Percentiles rank a stretch among this genome's conserved stretches.
Conservation (phyloP, 2,329 filamentous ascomycete genomes). For the Westerdykella aurantiaca region DNA sequence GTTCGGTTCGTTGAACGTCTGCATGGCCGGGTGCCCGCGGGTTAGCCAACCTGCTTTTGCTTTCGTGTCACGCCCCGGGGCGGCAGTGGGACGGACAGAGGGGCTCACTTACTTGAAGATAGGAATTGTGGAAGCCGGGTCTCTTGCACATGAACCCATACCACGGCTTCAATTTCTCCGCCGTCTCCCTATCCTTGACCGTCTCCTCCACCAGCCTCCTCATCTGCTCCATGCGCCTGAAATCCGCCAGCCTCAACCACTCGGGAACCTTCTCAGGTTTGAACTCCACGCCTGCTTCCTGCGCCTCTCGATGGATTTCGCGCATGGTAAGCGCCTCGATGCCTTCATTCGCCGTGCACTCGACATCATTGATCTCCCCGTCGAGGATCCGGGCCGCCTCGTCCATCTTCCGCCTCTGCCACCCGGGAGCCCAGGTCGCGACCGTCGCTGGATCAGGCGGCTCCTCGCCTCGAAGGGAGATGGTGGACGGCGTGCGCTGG, state of each 20-base stretch:
- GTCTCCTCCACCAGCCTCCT: slow-evolving; percentile 43
- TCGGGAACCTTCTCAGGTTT: too few relatives aligned
- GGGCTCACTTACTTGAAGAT: slow-evolving; percentile 35
- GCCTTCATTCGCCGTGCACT: slow-evolving; percentile 16
- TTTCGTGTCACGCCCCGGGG: too few relatives aligned
- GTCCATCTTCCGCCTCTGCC: slow-evolving; percentile 42
- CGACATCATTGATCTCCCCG: slow-evolving; percentile 7
- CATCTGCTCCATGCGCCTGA: slow-evolving; percentile 36
- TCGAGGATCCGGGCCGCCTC: slow-evolving; percentile 41
- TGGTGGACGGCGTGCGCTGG: slow-evolving; percentile 40
- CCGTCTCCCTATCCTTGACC: slow-evolving; percentile 47
- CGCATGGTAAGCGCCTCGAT: slow-evolving; percentile 37
- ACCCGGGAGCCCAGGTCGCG: slow-evolving; percentile 37
- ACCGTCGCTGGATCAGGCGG: slow-evolving; percentile 37
- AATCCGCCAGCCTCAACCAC: slow-evolving; percentile 40
- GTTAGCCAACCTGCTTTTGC: too few relatives aligned
- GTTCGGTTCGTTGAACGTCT: slow-evolving; percentile 52
- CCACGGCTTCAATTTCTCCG: slow-evolving; percentile 51
- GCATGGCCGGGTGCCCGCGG: too few relatives aligned
- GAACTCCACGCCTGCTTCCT: slow-evolving; percentile 24
- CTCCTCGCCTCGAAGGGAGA: slow-evolving; percentile 37
- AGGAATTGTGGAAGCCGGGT: slow-evolving; percentile 55
- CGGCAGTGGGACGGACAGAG: too few relatives aligned
- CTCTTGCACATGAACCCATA: slow-evolving; percentile 59
- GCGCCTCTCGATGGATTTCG: slow-evolving; percentile 22